These are phyloP conservation scores for Hygrophila difformis DNA, from an alignment of 257 asterid genomes.

Conservation along the genomic window DNA sequence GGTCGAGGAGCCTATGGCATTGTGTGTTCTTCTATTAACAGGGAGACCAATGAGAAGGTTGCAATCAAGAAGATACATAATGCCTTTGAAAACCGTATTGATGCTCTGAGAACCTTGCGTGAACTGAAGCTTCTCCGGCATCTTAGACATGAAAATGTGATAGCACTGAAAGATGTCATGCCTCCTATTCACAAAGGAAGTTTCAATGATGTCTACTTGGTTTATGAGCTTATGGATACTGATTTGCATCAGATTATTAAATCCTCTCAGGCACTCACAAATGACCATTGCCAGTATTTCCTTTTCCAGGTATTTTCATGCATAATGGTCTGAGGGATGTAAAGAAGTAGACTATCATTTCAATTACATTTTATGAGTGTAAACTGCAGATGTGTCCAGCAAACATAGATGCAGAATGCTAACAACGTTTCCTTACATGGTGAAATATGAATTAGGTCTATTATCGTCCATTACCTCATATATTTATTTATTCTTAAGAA, in stretches of 20 bases:
- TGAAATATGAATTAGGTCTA: too few relatives aligned
- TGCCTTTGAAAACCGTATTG: constrained; percentile 56
- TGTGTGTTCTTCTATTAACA: constrained; percentile 54
- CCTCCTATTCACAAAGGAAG: constrained; percentile 47
- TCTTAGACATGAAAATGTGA: constrained; percentile 59
- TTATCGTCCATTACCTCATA: too few relatives aligned
- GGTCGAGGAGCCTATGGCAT: constrained; percentile 69
- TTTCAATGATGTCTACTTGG: constrained; percentile 58
- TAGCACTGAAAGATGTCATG: constrained; percentile 57
- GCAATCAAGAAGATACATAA: constrained; percentile 59
- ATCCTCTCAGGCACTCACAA: constrained; percentile 48
- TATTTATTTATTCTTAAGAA: too few relatives aligned
- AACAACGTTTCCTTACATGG: too few relatives aligned
- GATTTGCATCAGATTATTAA: constrained; percentile 59
- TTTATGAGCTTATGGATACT: constrained; percentile 60
- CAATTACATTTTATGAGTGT: too few relatives aligned
- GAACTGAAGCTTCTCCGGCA: constrained; percentile 62
- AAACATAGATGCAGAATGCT: too few relatives aligned
- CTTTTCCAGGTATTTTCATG: constrained; percentile 44
- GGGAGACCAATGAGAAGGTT: constrained; percentile 51
- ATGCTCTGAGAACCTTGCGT: constrained; percentile 53
- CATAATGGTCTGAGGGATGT: constrained; percentile 4
- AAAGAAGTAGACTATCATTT: too few relatives aligned
- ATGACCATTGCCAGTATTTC: constrained; percentile 62
- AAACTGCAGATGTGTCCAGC: too few relatives aligned